Percentiles rank a stretch among this genome's conserved stretches.
Conservation (phyloP, 2,329 filamentous ascomycete species). For the Fusarium compactum region DNA sequence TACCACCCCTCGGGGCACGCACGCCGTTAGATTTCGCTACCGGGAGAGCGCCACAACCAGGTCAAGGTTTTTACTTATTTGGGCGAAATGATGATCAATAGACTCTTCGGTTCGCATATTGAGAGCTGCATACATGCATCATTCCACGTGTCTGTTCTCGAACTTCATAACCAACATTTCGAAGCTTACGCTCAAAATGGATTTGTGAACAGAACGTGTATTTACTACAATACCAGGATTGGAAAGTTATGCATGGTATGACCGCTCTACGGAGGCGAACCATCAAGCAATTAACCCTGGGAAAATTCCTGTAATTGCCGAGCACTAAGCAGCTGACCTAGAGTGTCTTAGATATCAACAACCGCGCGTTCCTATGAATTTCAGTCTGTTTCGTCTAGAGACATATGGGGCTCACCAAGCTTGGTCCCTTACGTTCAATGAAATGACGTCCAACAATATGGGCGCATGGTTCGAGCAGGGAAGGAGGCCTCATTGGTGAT, state of each 20-base stretch:
- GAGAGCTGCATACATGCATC: not conserved
- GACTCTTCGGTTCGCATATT: constrained; percentile 3
- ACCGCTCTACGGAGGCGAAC: not conserved
- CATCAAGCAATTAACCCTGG: too few relatives aligned
- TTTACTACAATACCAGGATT: not conserved
- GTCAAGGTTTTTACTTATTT: constrained; percentile 27
- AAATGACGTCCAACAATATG: not conserved
- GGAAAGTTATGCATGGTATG: not conserved
- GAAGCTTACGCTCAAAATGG: not conserved
- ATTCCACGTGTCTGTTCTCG: not conserved
- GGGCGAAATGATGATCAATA: constrained; percentile 25
- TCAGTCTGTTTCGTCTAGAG: constrained; percentile 31
- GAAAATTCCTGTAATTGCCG: not conserved
- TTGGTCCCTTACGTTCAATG: constrained; percentile 6
- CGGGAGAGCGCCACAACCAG: constrained; percentile 35
- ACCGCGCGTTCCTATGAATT: not conserved
- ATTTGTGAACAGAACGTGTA: not conserved
- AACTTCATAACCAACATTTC: not conserved
- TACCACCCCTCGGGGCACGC: constrained; percentile 20
- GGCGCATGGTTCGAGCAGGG: constrained; percentile 1
- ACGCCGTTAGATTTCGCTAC: constrained; percentile 35
- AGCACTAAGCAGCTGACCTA: not conserved
- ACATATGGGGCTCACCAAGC: constrained; percentile 10
- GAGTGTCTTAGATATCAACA: constrained; percentile 10
- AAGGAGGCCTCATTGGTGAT: not conserved